These are phyloP conservation scores for Kickxella alabastrina DNA, from an alignment of 192 early-diverging fungal species.

Conservation along the genomic window DNA sequence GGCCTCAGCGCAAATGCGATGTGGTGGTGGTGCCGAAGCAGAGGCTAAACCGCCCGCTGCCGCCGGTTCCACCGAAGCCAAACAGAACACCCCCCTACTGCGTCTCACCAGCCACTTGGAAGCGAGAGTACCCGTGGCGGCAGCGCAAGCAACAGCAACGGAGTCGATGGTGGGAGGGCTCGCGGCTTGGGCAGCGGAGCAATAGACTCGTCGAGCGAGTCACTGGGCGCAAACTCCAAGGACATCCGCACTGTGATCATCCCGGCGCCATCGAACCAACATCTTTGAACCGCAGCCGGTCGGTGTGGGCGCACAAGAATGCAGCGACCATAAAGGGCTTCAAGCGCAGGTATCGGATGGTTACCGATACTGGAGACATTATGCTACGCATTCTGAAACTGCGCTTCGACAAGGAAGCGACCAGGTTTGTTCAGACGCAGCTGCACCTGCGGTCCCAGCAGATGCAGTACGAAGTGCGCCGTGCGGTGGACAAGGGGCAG, in stretches of 20 bases:
- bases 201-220: conserved; percentile 40
- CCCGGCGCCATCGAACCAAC: conserved; percentile 13
- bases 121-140: too few relatives aligned
- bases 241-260: conserved; percentile 34
- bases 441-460: conserved; percentile 41
- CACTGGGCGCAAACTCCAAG: conserved; percentile 13
- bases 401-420: conserved; percentile 47
- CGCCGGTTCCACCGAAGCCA: too few relatives aligned
- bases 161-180: too few relatives aligned
- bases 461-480: conserved; percentile 50
- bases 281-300: conserved; percentile 38
- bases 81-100: too few relatives aligned
- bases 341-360: conserved; percentile 35
- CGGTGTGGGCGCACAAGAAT: conserved; percentile 54
- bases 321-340: conserved; percentile 29
- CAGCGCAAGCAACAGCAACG: too few relatives aligned
- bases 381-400: conserved; percentile 44
- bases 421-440: conserved; percentile 43
- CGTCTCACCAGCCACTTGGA: too few relatives aligned
- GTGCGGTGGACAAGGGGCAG: conserved; percentile 14
- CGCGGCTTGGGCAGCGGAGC: too few relatives aligned
- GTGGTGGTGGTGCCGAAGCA: too few relatives aligned
- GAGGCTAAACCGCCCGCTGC: too few relatives aligned
- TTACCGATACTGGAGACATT: conserved; percentile 45
- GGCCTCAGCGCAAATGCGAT: too few relatives aligned